Conservation (phyloP, 1,139 yeast genomes). For the Blastobotrys capitulatus region DNA sequence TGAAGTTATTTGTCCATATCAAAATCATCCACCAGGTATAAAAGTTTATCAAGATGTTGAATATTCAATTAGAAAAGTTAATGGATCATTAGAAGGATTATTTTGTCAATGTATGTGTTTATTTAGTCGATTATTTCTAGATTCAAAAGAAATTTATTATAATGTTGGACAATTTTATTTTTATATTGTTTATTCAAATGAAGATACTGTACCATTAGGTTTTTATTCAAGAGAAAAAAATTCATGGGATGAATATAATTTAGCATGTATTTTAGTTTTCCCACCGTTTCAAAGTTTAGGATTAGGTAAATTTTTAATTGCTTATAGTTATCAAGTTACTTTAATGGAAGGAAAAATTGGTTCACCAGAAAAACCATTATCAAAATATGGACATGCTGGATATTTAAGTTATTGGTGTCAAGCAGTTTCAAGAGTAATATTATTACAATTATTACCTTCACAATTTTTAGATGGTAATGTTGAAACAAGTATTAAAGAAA, state of each 20-base stretch:
- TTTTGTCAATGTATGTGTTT: constrained; percentile 80
- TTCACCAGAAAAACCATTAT: constrained; percentile 90
- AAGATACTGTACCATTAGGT: constrained; percentile 47
- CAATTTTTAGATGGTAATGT: constrained; percentile 15
- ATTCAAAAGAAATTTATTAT: constrained; percentile 83
- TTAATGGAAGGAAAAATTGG: constrained; percentile 51
- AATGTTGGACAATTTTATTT: constrained; percentile 75
- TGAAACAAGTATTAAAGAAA: constrained; percentile 31
- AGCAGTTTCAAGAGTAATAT: constrained; percentile 40
- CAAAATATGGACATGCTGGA: constrained; percentile 70
- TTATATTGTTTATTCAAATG: constrained; percentile 45
- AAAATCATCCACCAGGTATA: constrained; percentile 52
- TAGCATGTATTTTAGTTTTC: constrained; percentile 85
- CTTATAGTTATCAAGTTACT: constrained; percentile 75
- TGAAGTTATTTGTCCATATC: constrained; percentile 41
- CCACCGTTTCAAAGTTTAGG: constrained; percentile 86
- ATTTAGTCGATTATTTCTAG: constrained; percentile 84
- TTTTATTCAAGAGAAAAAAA: constrained; percentile 84
- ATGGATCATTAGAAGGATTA: constrained; percentile 45
- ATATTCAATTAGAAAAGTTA: constrained; percentile 55
- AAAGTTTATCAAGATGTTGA: constrained; percentile 60
- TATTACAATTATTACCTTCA: neutral
- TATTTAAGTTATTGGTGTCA: constrained; percentile 78
- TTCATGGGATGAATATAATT: constrained; percentile 78
- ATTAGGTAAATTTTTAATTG: constrained; percentile 73